Conservation (phyloP, 2,329 filamentous ascomycete genomes). For the Fusarium sp. region DNA sequence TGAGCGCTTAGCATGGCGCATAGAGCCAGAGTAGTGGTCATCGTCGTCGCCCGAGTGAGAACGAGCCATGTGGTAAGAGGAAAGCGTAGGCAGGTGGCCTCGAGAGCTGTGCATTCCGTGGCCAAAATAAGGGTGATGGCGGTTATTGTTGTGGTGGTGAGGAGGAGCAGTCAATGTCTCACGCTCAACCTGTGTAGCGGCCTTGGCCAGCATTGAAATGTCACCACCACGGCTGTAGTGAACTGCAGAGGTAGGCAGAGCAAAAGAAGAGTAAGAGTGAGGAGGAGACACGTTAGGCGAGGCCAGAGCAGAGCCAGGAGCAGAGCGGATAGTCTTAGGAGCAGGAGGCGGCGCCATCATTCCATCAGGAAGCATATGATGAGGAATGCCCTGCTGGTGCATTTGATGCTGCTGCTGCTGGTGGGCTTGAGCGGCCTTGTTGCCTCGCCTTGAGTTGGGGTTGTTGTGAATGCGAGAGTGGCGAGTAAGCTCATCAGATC, state of each 20-base stretch:
- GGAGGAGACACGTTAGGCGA: slow-evolving; percentile 98
- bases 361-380: slow-evolving; percentile 64
- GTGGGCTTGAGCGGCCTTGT: slow-evolving; percentile 73
- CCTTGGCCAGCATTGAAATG: slow-evolving; percentile 70
- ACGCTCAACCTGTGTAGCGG: slow-evolving; percentile 72
- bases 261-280: slow-evolving; percentile 84
- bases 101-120: slow-evolving; percentile 63
- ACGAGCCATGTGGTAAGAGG: slow-evolving; percentile 93
- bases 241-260: slow-evolving; percentile 60
- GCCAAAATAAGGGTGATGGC: slow-evolving; percentile 67
- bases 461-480: slow-evolving; percentile 99
- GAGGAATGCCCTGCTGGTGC: slow-evolving; percentile 55
- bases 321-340: slow-evolving; percentile 86
- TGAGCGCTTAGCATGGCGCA: slow-evolving; percentile 86
- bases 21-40: slow-evolving; percentile 76
- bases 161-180: slow-evolving; percentile 60
- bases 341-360: slow-evolving; percentile 83
- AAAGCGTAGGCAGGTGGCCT: slow-evolving; percentile 78
- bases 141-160: slow-evolving; percentile 58
- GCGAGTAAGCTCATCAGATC: slow-evolving; percentile 94
- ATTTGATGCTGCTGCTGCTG: slow-evolving; percentile 53
- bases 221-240: slow-evolving; percentile 65
- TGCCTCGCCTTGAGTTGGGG: slow-evolving; percentile 92
- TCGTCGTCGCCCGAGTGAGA: slow-evolving; percentile 88
- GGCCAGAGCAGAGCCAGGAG: slow-evolving; percentile 84